Conservation (phyloP, 371 early-diverging fungal genomes). For the Gilbertella persicaria region DNA sequence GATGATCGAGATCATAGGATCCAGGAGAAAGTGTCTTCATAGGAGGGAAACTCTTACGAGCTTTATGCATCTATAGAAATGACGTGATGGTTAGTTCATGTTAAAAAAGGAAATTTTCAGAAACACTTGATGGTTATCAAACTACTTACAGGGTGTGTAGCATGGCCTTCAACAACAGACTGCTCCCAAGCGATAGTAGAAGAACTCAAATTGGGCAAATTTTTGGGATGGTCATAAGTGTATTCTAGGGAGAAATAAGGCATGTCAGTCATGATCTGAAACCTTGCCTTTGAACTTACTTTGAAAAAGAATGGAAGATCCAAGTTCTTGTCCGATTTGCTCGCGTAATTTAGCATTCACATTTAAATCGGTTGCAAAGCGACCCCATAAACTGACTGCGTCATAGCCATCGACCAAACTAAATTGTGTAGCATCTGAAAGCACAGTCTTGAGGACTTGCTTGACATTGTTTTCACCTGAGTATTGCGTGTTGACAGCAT, state of each 20-base stretch:
- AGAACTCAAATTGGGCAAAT: slow-evolving; percentile 46
- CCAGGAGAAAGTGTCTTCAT: slow-evolving; percentile 50
- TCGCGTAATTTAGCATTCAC: slow-evolving; percentile 34
- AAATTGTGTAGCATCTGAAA: neutral
- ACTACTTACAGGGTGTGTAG: slow-evolving; percentile 72
- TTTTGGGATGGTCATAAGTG: slow-evolving; percentile 56
- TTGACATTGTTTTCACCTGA: slow-evolving; percentile 1
- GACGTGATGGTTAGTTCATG: slow-evolving; percentile 5
- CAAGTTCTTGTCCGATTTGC: slow-evolving; percentile 43
- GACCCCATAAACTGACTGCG: slow-evolving; percentile 41
- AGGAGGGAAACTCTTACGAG: slow-evolving; percentile 63
- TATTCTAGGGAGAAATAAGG: slow-evolving; percentile 21
- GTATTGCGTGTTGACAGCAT: slow-evolving; percentile 4
- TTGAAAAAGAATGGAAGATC: slow-evolving; percentile 46
- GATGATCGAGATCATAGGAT: slow-evolving; percentile 47
- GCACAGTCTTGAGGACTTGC: slow-evolving; percentile 6
- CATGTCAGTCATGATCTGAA: neutral
- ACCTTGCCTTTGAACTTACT: slow-evolving; percentile 27
- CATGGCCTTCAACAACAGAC: slow-evolving; percentile 73
- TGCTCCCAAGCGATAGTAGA: slow-evolving; percentile 75
- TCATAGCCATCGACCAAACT: slow-evolving; percentile 35
- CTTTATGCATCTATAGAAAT: slow-evolving; percentile 62
- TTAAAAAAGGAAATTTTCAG: no score
- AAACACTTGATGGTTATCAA: no score
- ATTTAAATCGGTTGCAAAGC: slow-evolving; percentile 33